Base-by-base conservation (phyloP, 2,329 filamentous ascomycete species). In the Fusarium sororula region DNA sequence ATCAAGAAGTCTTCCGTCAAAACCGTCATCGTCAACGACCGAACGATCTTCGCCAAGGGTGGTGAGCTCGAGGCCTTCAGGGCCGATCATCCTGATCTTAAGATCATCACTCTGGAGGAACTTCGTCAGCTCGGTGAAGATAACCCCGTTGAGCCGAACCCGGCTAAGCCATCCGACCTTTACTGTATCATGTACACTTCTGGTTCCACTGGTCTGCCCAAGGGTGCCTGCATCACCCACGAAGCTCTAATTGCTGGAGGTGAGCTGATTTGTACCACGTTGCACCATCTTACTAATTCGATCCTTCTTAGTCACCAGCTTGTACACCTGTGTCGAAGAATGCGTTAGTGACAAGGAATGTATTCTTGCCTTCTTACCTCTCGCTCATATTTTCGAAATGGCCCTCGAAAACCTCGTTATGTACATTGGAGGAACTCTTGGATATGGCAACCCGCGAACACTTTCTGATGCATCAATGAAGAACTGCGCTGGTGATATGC, bases 351-450 rank as follows among this genome's bases (percentile, higher is more conserved):
- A 92, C 66, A 90, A 89, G 51, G 96, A 99, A 77, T 89, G 89
- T 51, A 87, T 98, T 48, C 89, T 99, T 51, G 94, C 95, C 28
- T 99, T 98, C 83, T 90, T 99, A 20, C 96, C 96, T 4, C 91
- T 97, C 60, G 95, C 96, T 5, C 96, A 99, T 81, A 98, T 98
- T 79, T 91, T 99, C 78, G 96, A 99, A 83, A 96, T 98, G 83
- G 93, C 96, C 67, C 94, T 99, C 75, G 96, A 99, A 84, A 98
- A 97, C 82, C 87, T 96, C 13, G 94, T 93, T 66, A 84, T 99
- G 70, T 96, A 92, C 84, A 94, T 96, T 87, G 96, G 96, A 76
- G 95, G 92, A 77, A 95, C 93, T 38, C 91, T 99, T 85, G 96
- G 96, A 66, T 98, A 98, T 82, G 96, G 96, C 69, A 96, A 94